A percentile compares a stretch with the other conserved stretches of the same genome.
Conservation (phyloP, 1,284 basidiomycete genomes). For the Marasmius tenuissimus region DNA sequence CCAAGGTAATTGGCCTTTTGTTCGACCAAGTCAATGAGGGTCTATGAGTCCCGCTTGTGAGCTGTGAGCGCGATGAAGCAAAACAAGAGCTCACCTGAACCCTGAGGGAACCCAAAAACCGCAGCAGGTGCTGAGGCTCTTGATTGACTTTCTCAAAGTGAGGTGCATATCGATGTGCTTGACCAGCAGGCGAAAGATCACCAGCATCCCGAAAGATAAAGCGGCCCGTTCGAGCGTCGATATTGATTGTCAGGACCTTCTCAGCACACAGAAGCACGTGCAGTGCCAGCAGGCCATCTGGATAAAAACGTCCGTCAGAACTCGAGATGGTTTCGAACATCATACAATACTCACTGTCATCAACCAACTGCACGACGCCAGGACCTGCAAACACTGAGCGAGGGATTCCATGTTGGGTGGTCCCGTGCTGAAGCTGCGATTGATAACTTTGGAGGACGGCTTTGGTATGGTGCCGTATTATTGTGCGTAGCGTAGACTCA, state of each 20-base stretch:
- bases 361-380: slow-evolving; percentile 52
- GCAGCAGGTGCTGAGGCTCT: slow-evolving; percentile 54
- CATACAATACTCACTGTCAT: slow-evolving; percentile 46
- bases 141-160: slow-evolving; percentile 64
- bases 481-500: slow-evolving; percentile 57
- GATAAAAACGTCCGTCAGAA: background rate
- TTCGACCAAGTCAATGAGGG: slow-evolving; percentile 71
- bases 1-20: slow-evolving; percentile 77
- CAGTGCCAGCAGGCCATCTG: slow-evolving; percentile 56
- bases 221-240: slow-evolving; percentile 73
- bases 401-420: slow-evolving; percentile 30
- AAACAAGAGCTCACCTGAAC: slow-evolving; percentile 44
- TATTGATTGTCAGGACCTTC: slow-evolving; percentile 67
- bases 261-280: slow-evolving; percentile 70
- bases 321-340: background rate
- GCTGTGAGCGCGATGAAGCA: background rate
- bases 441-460: slow-evolving; percentile 58
- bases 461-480: slow-evolving; percentile 61
- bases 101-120: slow-evolving; percentile 53
- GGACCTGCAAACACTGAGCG: slow-evolving; percentile 57
- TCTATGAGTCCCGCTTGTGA: slow-evolving; percentile 38
- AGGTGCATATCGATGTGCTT: slow-evolving; percentile 56
- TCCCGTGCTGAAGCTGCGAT: slow-evolving; percentile 45
- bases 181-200: slow-evolving; percentile 70
- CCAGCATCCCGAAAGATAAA: slow-evolving; percentile 72